Base-by-base conservation (phyloP, 441 rosid species). In the Adansonia grandidieri region DNA sequence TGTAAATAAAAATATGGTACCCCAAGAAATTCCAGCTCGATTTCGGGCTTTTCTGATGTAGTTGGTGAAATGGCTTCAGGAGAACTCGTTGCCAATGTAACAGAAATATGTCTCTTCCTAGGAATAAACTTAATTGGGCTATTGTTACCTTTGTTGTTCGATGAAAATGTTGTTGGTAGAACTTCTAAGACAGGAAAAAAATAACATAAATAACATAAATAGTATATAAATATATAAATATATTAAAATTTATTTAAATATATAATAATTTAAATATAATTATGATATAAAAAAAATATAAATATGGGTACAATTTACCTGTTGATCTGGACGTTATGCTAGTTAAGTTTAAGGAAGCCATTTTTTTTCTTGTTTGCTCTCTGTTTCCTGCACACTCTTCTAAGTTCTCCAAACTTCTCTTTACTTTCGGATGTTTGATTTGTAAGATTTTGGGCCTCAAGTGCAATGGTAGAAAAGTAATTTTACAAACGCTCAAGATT, bases 11-110 rank as follows among this genome's bases (percentile, higher is more conserved):
- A 37, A 37, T 37, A 20, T 61, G 0, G 28, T 86, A 90, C 98
- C 82, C 88, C 89, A 45, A 91, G 73, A 80, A 94, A 94, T 37
- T 91, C 89, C 71, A 94, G 90, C 87, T 90, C 93, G 37, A 92
- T 92, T 80, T 86, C 89, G 0, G 92, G 94, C 73, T 78, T 83
- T 63, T 79, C 84, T 3, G 85, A 45, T 2, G 37, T 70, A 4
- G 82, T 11, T 19, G 83, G 68, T 51, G 84, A 79, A 15, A 5
- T 61, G 66, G 89, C 62, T 61, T 81, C 81, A 56, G 80, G 73
- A 2, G 84, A 81, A 54, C 67, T 71, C 5, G 87, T 82, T 0
- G 67, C 68, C 40, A 48, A 11, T 45, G 75, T 45, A 2, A 73
- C 68, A 6, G 78, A 69, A 58, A 51, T 74, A 65, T 44, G 56